Conservation (phyloP, 2,329 filamentous ascomycete genomes). For the Gaeumannomyces tritici region DNA sequence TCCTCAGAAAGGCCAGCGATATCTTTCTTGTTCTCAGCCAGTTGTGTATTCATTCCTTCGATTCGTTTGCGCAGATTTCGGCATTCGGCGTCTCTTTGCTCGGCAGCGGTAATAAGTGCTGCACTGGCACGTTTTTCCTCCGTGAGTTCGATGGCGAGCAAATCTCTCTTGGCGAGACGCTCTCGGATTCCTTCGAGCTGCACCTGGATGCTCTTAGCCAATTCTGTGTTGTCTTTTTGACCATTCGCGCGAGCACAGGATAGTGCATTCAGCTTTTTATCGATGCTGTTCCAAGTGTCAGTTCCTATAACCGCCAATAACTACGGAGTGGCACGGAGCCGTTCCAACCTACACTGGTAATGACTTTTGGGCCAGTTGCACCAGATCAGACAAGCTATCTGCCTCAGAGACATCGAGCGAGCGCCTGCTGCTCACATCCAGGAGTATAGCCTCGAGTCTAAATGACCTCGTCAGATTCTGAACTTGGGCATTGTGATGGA, state of each 20-base stretch:
- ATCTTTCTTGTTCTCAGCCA: not conserved
- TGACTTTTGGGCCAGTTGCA: not conserved
- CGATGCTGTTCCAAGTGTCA: not conserved
- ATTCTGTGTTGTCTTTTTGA: not conserved
- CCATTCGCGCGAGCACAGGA: not conserved
- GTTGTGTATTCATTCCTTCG: slow-evolving; percentile 1
- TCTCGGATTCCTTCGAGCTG: not conserved
- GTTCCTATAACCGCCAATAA: not conserved
- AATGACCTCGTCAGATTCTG: not conserved
- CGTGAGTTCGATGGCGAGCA: slow-evolving; percentile 5
- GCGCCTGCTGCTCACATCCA: not conserved
- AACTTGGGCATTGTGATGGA: not conserved
- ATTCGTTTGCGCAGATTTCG: slow-evolving; percentile 3
- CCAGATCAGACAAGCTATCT: not conserved
- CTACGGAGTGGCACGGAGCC: not conserved
- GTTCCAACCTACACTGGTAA: not conserved
- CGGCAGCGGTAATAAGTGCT: not conserved
- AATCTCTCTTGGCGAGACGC: slow-evolving; percentile 5
- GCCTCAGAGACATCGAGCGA: not conserved
- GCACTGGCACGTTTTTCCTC: not conserved
- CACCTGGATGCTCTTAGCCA: not conserved
- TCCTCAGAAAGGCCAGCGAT: not conserved
- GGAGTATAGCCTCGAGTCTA: not conserved
- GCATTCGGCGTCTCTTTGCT: slow-evolving; percentile 2
- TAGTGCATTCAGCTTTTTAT: not conserved